phyloP scores from a whole-genome alignment of 2,329 filamentous ascomycete genomes.

The Xylariaceae sp. region DNA sequence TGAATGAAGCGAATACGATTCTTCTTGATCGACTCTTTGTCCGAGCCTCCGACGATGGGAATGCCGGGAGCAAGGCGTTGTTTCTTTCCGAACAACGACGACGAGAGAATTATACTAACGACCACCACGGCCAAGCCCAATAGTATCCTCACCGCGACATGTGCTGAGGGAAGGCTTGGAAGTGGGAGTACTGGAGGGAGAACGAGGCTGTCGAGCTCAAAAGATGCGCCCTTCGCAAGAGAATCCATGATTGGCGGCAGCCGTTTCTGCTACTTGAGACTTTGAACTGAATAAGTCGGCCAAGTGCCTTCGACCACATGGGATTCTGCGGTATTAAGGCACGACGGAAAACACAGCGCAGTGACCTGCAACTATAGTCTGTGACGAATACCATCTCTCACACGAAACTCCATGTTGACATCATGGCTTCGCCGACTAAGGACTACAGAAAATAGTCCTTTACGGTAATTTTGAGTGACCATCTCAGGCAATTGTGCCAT shows the following conservation, averaged over 20 bases:
- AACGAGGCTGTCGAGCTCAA: background rate
- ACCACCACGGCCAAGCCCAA: background rate
- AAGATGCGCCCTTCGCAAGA: background rate
- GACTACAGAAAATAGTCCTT: no score
- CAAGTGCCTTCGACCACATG: no score
- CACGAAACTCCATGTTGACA: no score
- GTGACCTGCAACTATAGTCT: no score
- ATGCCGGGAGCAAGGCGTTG: conserved; percentile 1
- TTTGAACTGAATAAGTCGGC: no score
- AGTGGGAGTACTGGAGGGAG: background rate
- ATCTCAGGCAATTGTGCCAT: no score
- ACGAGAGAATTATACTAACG: background rate
- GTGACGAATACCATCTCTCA: no score
- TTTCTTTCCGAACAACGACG: background rate
- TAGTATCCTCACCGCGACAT: background rate
- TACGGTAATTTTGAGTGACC: no score
- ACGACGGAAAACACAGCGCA: no score
- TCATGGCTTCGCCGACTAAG: no score
- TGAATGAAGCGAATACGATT: background rate
- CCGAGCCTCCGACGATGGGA: background rate
- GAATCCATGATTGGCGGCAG: background rate
- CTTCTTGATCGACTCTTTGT: background rate
- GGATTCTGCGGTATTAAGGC: no score
- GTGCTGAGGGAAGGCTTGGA: background rate
- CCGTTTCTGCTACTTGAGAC: no score